Percentiles rank a stretch among this genome's conserved stretches.
Conservation (phyloP, 306 rosid genomes). For the Fragaria vesca region DNA sequence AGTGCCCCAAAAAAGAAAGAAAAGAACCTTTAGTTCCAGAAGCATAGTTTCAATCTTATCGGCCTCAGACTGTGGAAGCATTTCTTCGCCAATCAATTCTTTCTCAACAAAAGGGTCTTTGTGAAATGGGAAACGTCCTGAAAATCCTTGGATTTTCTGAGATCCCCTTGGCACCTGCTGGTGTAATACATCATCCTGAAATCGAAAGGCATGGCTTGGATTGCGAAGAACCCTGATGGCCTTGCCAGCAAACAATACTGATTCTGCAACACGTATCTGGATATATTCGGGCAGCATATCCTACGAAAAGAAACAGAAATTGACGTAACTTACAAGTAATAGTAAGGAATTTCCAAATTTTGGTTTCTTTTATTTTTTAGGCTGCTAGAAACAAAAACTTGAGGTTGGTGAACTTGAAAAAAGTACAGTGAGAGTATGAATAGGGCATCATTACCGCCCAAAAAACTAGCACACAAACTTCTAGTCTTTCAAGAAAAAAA, state of each 20-base stretch:
- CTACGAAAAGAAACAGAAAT: constrained; percentile 37
- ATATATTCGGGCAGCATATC: constrained; percentile 96
- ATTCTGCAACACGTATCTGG: constrained; percentile 88
- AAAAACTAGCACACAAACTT: not conserved
- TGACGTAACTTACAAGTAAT: not conserved
- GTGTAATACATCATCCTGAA: constrained; percentile 48
- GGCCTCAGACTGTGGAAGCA: constrained; percentile 92
- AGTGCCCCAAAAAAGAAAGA: not conserved
- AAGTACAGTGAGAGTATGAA: not conserved
- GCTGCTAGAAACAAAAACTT: not conserved
- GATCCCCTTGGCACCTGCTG: constrained; percentile 65
- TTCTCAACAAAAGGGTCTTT: constrained; percentile 54
- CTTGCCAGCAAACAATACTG: constrained; percentile 92
- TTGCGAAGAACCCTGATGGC: constrained; percentile 90
- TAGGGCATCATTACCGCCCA: not conserved
- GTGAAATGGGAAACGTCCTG: constrained; percentile 57
- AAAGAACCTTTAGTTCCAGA: constrained; percentile 69
- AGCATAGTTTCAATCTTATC: constrained; percentile 97
- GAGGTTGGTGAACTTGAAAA: not conserved
- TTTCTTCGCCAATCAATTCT: constrained; percentile 65
- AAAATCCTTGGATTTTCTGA: constrained; percentile 64
- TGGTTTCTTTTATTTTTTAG: not conserved
- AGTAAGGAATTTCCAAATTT: not conserved
- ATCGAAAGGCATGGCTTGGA: constrained; percentile 75
- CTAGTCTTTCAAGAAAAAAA: not conserved